phyloP scores from a whole-genome alignment of 1,284 basidiomycete species.

The Fomitopsis pinicola region DNA sequence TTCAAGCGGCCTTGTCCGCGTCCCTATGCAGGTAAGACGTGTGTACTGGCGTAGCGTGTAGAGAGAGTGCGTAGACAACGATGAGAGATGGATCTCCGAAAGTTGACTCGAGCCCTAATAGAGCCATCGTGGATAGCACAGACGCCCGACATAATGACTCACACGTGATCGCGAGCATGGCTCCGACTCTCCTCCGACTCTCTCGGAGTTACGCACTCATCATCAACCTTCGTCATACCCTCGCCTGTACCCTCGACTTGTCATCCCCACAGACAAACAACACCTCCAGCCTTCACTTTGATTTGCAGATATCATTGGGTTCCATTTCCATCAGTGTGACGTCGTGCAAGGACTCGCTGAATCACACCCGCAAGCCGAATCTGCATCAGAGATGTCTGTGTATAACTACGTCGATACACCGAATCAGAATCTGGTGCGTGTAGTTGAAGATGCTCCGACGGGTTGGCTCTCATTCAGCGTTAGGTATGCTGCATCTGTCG shows the following conservation, averaged over 20 bases:
- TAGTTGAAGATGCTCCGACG: neutral
- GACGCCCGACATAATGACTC: neutral
- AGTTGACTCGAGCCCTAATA: conserved; percentile 2
- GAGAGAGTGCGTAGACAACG: neutral
- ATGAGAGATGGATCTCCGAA: neutral
- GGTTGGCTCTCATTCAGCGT: neutral
- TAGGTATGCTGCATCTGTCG: conserved; percentile 83
- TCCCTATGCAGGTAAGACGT: neutral
- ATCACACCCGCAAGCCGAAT: too few species aligned
- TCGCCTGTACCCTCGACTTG: too few species aligned
- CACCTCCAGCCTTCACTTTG: too few species aligned
- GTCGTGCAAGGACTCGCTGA: too few species aligned
- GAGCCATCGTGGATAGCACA: conserved; percentile 1
- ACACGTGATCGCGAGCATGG: neutral
- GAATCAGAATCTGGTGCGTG: conserved; percentile 55
- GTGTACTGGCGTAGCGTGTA: neutral
- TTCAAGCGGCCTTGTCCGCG: neutral
- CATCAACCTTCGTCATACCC: neutral
- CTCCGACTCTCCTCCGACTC: neutral
- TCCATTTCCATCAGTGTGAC: too few species aligned
- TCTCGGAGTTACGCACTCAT: neutral
- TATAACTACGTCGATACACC: conserved; percentile 48
- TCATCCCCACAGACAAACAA: neutral
- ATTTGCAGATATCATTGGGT: too few species aligned
- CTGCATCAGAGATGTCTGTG: conserved; percentile 9